Percentiles rank a stretch among this genome's conserved stretches.
Evolutionary conservation across 1,284 basidiomycete species (phyloP).

Genomic region (Tremellales sp.): DNA sequence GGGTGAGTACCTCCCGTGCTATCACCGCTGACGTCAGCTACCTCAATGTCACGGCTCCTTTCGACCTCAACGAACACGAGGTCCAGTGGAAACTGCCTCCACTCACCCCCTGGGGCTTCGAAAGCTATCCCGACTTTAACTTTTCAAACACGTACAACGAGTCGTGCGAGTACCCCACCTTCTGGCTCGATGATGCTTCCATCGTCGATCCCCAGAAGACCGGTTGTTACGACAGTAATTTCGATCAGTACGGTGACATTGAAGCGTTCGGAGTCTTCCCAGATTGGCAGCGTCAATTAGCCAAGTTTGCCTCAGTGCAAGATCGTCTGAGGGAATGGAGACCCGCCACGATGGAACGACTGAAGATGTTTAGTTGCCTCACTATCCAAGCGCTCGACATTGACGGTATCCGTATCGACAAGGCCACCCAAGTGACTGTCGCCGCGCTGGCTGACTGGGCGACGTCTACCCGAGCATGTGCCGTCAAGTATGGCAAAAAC

Average conservation of each 20-base stretch:
- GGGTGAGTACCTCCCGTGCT: conserved; percentile 53
- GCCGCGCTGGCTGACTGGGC: conserved; percentile 74
- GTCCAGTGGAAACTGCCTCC: conserved; percentile 69
- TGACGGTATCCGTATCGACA: conserved; percentile 90
- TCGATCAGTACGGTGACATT: conserved; percentile 91
- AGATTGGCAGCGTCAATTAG: conserved; percentile 75
- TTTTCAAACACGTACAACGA: conserved; percentile 57
- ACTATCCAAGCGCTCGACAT: conserved; percentile 78
- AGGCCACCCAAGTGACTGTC: conserved; percentile 83
- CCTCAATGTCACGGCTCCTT: conserved; percentile 74
- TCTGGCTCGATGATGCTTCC: conserved; percentile 72
- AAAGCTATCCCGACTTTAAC: conserved; percentile 74
- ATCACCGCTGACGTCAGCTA: conserved; percentile 52
- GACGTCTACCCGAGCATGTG: conserved; percentile 67
- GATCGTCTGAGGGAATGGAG: conserved; percentile 89
- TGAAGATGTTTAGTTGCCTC: conserved; percentile 75
- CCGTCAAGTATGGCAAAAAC: conserved; percentile 63
- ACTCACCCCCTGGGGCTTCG: conserved; percentile 78
- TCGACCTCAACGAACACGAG: conserved; percentile 67
- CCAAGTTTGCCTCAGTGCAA: conserved; percentile 90
- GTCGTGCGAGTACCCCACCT: conserved; percentile 68
- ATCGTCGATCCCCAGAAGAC: conserved; percentile 57
- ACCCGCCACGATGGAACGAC: conserved; percentile 66
- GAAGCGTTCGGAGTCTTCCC: conserved; percentile 90
- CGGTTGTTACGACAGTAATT: conserved; percentile 75